phyloP scores from a whole-genome alignment of 306 rosid species.

The Prunus salicina region DNA sequence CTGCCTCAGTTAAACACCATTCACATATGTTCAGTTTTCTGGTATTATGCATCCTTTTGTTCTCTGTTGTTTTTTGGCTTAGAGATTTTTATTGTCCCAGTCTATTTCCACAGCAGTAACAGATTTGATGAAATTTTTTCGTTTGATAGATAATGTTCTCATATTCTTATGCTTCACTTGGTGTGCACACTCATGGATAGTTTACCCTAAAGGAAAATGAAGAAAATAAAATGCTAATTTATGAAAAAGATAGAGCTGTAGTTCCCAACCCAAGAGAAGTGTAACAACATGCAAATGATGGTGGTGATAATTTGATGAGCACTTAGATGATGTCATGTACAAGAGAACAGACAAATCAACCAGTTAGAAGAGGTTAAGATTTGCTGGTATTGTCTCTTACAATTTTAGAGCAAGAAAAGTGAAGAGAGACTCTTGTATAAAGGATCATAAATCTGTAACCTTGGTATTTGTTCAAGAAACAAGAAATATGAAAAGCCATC shows the following conservation, averaged over 20 bases:
- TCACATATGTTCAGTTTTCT: background rate
- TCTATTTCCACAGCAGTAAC: background rate
- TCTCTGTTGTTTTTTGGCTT: background rate
- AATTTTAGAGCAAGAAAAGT: background rate
- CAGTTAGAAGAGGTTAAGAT: background rate
- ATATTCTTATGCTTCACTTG: background rate
- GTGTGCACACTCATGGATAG: background rate
- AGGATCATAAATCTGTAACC: background rate
- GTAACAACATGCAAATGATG: background rate
- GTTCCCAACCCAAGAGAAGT: background rate
- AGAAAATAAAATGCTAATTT: background rate
- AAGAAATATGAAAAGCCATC: background rate
- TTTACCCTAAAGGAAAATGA: background rate
- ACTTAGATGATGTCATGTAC: background rate
- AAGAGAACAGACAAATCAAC: background rate
- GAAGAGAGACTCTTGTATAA: background rate
- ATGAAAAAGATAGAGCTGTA: background rate
- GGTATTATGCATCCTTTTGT: background rate
- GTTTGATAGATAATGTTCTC: background rate
- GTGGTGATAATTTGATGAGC: background rate
- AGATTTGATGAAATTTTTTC: background rate
- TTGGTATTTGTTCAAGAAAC: background rate
- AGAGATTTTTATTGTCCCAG: background rate
- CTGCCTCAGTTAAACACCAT: background rate
- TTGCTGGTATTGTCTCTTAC: background rate